Evolutionary conservation across 2,329 filamentous ascomycete species (phyloP).

Genomic region (Aureobasidium pullulans): DNA sequence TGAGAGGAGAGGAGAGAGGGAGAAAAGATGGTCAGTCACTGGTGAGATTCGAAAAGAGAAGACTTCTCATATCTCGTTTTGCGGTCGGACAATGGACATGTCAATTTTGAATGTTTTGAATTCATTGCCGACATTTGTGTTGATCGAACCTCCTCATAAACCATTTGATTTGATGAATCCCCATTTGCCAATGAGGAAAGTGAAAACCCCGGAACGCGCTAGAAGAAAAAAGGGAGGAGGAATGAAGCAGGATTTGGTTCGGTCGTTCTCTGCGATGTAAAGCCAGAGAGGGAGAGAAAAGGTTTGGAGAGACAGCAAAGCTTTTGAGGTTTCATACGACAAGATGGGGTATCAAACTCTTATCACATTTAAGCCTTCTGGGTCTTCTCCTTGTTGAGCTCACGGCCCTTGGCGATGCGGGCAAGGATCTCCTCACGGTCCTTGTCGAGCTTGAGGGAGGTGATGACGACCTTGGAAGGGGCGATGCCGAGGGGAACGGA

Average conservation of each 20-base stretch:
- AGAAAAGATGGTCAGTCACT: background rate
- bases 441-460: slow-evolving; percentile 98
- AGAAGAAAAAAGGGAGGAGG: background rate
- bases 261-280: background rate
- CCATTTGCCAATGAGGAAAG: slow-evolving; percentile 7
- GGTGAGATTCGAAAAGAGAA: background rate
- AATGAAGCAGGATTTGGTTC: background rate
- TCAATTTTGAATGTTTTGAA: slow-evolving; percentile 4
- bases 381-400: slow-evolving; percentile 57
- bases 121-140: slow-evolving; percentile 7
- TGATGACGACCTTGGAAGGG: slow-evolving; percentile 95
- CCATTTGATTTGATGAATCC: slow-evolving; percentile 3
- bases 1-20: background rate
- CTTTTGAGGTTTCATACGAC: slow-evolving; percentile 8
- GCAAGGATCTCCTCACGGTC: slow-evolving; percentile 83
- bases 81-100: background rate
- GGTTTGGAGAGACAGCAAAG: background rate
- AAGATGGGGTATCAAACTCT: background rate
- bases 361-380: slow-evolving; percentile 18
- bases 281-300: background rate
- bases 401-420: slow-evolving; percentile 73
- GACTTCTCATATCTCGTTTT: background rate
- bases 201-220: slow-evolving; percentile 9
- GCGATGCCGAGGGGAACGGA: slow-evolving; percentile 89
- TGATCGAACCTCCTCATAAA: slow-evolving; percentile 5